Evolutionary conservation across 495 filamentous ascomycete species (phyloP), one percentile per base, ranked within the genome.

Genomic region (Penicillium odoratum): DNA sequence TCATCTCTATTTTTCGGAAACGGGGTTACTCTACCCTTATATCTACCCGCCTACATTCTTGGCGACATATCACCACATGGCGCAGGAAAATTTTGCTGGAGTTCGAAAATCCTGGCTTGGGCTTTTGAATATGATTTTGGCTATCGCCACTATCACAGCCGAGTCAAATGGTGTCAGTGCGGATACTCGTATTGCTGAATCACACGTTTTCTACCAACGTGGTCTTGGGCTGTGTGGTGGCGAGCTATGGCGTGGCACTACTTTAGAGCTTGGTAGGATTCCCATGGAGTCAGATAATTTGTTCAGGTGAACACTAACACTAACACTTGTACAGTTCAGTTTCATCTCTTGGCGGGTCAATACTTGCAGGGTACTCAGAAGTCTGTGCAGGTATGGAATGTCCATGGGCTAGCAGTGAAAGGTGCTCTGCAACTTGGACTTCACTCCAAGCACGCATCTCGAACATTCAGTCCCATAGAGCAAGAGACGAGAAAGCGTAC

Each of bases 101-200:
- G 70, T 75, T 1, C 63, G 76, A 7, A 64, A 70, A 21, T 76
- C 71, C 0, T 91, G 88, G 88, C 78, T 90, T 15, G 85, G 83
- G 1, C 66, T 90, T 18, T 74, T 90, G 25, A 91, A 91, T 69
- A 89, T 89, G 79, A 81, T 91, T 15, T 83, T 91, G 47, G 87
- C 88, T 25, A 85, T 90, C 76, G 85, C 86, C 15, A 86, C 79
- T 58, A 84, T 88, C 45, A 83, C 81, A 1, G 81, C 80, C 10
- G 80, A 51, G 1, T 62, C 68, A n/a, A 53, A 58, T 13, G 50
- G 44, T 16, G 45, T 51, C 0, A 53, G 31, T 2, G 62, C 62
- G n/a, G 48, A 65, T 5, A n/a, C 28, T 3, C 59, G 61, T 4
- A 62, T 65, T 9, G 36, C 45, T 3, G 61, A 69, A 33, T 69